Evolutionary conservation across 2,329 filamentous ascomycete species (phyloP), one percentile per base, ranked within the genome.

Genomic region (Penicillium sp.): DNA sequence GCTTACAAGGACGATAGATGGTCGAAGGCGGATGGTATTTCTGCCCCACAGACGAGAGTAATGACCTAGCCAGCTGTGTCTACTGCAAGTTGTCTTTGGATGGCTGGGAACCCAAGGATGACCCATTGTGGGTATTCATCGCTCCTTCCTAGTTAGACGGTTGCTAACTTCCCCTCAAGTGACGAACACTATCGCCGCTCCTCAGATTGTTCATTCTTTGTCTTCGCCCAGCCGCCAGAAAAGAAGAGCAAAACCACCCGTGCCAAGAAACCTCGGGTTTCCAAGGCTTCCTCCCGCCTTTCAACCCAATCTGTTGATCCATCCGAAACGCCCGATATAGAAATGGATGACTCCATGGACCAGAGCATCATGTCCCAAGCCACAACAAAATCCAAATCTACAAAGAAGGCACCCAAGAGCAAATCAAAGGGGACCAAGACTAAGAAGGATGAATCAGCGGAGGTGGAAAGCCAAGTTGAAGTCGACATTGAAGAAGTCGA

Each of bases 11-110:
- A 39, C 49, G 53, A 55, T 67, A 94, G 87, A 87, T 97, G 79
- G 91, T 91, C 35, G 90, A 93, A 64, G 90, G 91, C 29, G 94
- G 94, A 12, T 99, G 93, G 93, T 92, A 89, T 71, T 97, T 93
- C 76, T 96, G 92, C 25, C 93, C 94, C 0, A 90, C 86, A 6
- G 78, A 85, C 43, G 91, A 93, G 43, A 91, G 87, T 13, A 88
- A 94, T 63, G 94, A 99, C 73, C 90, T 93, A 78, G 90, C 91
- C 10, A 94, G 89, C 12, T 99, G 94, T 72, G 83, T 90, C 29
- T 97, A 97, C 76, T 99, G 94, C 78, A 86, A 89, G 57, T 78
- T 97, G 17, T 91, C 89, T 12, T 83, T 99, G 12, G 93, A 97
- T 73, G 92, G 92, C 7, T 99, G 96, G 94, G 94, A 97, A 71